Conservation (phyloP, 495 filamentous ascomycete species). For the Letharia columbiana region DNA sequence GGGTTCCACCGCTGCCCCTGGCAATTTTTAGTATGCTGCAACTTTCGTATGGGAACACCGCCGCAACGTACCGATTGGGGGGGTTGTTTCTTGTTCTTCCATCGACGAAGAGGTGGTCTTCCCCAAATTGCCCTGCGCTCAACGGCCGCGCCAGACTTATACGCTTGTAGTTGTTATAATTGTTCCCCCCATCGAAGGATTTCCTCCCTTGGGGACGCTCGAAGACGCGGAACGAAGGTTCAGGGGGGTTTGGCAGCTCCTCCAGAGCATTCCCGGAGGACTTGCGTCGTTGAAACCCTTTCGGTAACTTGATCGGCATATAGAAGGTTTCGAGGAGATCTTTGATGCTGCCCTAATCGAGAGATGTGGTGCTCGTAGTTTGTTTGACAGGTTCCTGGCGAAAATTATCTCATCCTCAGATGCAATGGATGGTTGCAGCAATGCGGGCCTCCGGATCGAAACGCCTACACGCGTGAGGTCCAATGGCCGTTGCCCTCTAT, state of each 20-base stretch:
- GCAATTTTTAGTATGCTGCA: conserved; percentile 19
- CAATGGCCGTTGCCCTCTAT: background rate
- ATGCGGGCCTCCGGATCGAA: conserved; percentile 2
- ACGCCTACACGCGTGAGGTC: background rate
- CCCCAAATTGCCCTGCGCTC: conserved; percentile 47
- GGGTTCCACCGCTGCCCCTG: conserved; percentile 57
- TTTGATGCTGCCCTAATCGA: conserved; percentile 3
- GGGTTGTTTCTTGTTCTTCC: conserved; percentile 28
- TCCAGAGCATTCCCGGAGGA: conserved; percentile 58
- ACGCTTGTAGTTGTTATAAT: conserved; percentile 36
- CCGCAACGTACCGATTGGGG: conserved; percentile 37
- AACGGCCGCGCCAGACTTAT: conserved; percentile 34
- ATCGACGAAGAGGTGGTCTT: conserved; percentile 36
- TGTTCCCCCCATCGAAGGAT: conserved; percentile 44
- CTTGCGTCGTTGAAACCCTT: conserved; percentile 56
- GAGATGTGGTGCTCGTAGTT: background rate
- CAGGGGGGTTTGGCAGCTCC: conserved; percentile 41
- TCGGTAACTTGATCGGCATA: conserved; percentile 66
- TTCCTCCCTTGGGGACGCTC: conserved; percentile 43
- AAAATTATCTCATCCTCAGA: conserved; percentile 1
- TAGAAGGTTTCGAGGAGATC: conserved; percentile 20
- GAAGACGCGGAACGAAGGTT: conserved; percentile 52
- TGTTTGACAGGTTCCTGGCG: background rate
- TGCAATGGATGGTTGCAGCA: background rate
- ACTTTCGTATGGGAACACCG: conserved; percentile 30